Percentiles rank a stretch among this genome's conserved stretches.
Conservation (phyloP, 768 basidiomycete species). For the Leccinum disarticulatum region DNA sequence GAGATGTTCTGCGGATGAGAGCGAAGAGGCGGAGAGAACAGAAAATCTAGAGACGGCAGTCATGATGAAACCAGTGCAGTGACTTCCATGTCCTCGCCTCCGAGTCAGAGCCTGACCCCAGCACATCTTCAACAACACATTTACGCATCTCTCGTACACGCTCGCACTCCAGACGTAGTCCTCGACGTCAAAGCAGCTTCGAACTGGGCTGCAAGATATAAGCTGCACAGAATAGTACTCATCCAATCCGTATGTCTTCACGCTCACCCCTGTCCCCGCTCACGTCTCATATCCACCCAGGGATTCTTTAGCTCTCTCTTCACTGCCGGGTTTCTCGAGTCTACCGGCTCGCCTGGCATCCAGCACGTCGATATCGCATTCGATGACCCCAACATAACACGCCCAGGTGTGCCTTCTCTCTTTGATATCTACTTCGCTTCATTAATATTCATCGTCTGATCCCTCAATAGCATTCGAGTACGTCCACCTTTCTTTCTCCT, state of each 20-base stretch:
- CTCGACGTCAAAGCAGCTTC: constrained; percentile 59
- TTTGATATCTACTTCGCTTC: neutral
- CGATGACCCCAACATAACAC: constrained; percentile 85
- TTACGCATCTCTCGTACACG: constrained; percentile 69
- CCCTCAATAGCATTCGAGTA: constrained; percentile 78
- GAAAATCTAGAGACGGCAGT: constrained; percentile 29
- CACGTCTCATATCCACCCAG: constrained; percentile 35
- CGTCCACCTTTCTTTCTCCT: constrained; percentile 32
- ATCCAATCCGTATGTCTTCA: constrained; percentile 72
- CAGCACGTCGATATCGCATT: constrained; percentile 71
- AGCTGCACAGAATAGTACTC: constrained; percentile 80
- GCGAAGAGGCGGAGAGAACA: constrained; percentile 48
- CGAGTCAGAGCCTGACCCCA: constrained; percentile 42
- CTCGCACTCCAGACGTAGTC: constrained; percentile 75
- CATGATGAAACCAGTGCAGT: neutral
- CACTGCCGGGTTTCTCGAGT: constrained; percentile 75
- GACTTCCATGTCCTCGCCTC: constrained; percentile 39
- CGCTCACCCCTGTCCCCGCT: neutral
- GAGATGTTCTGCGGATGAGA: constrained; percentile 47
- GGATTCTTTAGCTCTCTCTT: constrained; percentile 91
- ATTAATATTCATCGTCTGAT: neutral
- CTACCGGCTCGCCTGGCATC: constrained; percentile 31
- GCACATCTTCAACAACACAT: constrained; percentile 71
- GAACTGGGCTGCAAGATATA: constrained; percentile 68
- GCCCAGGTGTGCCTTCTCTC: constrained; percentile 60